A percentile compares a stretch with the other conserved stretches of the same genome.
phyloP scores from a whole-genome alignment of 768 basidiomycete species.

The Termitomyces sp. region DNA sequence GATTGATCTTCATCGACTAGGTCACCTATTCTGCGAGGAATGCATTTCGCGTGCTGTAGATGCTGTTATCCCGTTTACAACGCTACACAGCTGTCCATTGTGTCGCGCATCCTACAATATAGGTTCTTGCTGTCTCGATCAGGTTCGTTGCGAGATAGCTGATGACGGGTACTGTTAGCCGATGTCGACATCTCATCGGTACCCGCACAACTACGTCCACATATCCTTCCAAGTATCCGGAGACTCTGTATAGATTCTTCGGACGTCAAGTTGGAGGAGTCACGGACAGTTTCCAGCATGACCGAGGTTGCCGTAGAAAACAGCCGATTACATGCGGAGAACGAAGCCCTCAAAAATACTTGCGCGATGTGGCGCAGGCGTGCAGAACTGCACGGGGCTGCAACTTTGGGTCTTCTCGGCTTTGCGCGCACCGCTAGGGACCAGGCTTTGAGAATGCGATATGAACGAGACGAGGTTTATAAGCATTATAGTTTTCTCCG shows the following conservation, averaged over 20 bases:
- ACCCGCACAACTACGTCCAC: constrained; percentile 53
- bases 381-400: constrained; percentile 44
- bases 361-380: constrained; percentile 42
- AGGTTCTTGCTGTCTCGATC: constrained; percentile 27
- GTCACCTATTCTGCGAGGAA: constrained; percentile 60
- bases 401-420: constrained; percentile 39
- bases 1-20: constrained; percentile 21
- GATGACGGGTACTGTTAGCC: constrained; percentile 23
- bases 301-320: constrained; percentile 26
- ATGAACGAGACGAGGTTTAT: constrained; percentile 32
- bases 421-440: constrained; percentile 36
- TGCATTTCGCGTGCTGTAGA: constrained; percentile 49
- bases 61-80: constrained; percentile 39
- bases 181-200: constrained; percentile 41
- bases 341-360: constrained; percentile 33
- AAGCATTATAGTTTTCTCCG: constrained; percentile 20
- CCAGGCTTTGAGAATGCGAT: constrained; percentile 30
- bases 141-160: neutral
- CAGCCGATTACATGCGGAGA: constrained; percentile 37
- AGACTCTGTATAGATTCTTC: constrained; percentile 42
- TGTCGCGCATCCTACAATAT: constrained; percentile 52
- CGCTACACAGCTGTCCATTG: constrained; percentile 49
- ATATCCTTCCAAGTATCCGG: constrained; percentile 53
- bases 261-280: constrained; percentile 7
- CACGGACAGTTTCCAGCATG: constrained; percentile 9